Conservation (phyloP, 371 early-diverging fungal genomes). For the Rhizopus microsporus region DNA sequence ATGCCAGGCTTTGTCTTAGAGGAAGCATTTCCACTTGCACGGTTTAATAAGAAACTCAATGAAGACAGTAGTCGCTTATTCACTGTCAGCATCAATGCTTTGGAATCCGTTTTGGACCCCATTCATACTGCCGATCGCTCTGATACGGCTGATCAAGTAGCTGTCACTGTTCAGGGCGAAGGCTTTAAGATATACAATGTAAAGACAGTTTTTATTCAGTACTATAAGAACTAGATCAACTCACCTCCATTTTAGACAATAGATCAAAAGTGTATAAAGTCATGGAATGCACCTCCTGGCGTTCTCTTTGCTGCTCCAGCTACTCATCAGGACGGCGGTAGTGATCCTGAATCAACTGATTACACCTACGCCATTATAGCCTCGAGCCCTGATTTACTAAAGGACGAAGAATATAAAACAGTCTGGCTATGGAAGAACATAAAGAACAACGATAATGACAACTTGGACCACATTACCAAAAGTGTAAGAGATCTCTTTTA, state of each 20-base stretch:
- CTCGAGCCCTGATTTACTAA: constrained; percentile 56
- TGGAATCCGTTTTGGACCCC: constrained; percentile 32
- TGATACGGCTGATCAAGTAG: constrained; percentile 42
- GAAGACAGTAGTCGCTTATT: constrained; percentile 27
- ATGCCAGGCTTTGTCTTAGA: constrained; percentile 62
- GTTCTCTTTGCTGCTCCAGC: constrained; percentile 57
- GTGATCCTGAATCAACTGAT: constrained; percentile 37
- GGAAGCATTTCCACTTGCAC: constrained; percentile 62
- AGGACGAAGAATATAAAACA: constrained; percentile 50
- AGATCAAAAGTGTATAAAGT: constrained; percentile 61
- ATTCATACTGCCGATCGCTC: constrained; percentile 29
- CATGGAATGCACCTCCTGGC: constrained; percentile 63
- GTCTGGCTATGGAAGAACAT: constrained; percentile 61
- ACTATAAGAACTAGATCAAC: background rate
- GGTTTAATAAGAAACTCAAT: constrained; percentile 51
- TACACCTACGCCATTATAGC: constrained; percentile 59
- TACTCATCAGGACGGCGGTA: constrained; percentile 35
- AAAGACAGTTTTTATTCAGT: constrained; percentile 1
- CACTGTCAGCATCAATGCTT: constrained; percentile 43
- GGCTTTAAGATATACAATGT: constrained; percentile 64
- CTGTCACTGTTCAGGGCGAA: constrained; percentile 61
- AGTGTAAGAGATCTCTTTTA: constrained; percentile 20
- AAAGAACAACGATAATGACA: constrained; percentile 24
- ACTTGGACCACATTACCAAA: constrained; percentile 30
- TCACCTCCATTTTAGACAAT: constrained; percentile 38